Percentiles rank a stretch among this genome's conserved stretches.
phyloP scores from a whole-genome alignment of 257 asterid genomes.

The Jacaranda copaia region DNA sequence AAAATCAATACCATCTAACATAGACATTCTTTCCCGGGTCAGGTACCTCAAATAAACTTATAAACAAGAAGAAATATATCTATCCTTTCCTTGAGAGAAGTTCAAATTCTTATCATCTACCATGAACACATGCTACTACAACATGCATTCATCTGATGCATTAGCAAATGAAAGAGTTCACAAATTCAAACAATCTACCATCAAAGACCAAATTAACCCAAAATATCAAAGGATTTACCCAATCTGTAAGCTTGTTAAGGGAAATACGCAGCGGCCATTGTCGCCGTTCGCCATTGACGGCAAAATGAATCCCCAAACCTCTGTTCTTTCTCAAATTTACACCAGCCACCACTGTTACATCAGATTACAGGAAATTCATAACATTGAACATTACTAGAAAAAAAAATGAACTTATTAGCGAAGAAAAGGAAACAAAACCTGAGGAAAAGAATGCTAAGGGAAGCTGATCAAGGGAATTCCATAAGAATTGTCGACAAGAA shows the following conservation, averaged over 20 bases:
- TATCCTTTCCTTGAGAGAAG: not conserved
- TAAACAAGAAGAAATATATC: conserved; percentile 25
- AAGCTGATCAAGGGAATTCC: conserved; percentile 42
- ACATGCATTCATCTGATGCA: conserved; percentile 28
- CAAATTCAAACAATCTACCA: not conserved
- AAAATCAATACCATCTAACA: conserved; percentile 25
- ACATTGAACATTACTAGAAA: not conserved
- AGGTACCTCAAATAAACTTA: not conserved
- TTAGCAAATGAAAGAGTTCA: conserved; percentile 7
- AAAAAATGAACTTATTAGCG: not conserved
- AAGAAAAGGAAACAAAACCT: conserved; percentile 37
- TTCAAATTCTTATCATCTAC: conserved; percentile 20
- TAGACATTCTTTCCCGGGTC: not conserved
- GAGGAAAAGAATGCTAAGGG: conserved; percentile 32
- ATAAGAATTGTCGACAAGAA: conserved; percentile 31
- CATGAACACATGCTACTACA: conserved; percentile 21
- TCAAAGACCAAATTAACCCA: not conserved
- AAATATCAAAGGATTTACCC: conserved; percentile 55
- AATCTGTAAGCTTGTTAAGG: conserved; percentile 84
- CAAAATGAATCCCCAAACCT: conserved; percentile 30
- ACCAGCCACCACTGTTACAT: conserved; percentile 48
- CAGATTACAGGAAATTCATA: conserved; percentile 25
- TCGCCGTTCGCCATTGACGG: conserved; percentile 62
- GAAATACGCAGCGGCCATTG: conserved; percentile 61
- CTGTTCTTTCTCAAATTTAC: conserved; percentile 38